Conservation (phyloP, 75 land plant species). For the Pinus taeda region DNA sequence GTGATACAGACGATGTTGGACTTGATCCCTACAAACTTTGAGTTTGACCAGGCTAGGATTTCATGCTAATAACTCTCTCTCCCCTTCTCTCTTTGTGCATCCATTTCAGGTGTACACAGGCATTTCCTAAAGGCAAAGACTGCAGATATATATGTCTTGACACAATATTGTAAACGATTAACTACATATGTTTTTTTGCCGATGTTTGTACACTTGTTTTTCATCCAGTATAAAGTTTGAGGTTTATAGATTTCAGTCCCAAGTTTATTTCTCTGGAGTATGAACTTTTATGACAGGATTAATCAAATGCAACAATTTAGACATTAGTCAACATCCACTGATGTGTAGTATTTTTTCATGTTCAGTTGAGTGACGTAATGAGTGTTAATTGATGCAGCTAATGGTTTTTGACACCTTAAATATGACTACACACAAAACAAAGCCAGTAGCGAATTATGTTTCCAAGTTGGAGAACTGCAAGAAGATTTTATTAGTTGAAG, state of each 20-base stretch:
- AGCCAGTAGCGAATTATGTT: constrained; percentile 64
- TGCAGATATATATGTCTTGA: no score
- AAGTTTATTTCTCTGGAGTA: not conserved
- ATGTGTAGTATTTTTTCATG: not conserved
- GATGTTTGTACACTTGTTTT: not conserved
- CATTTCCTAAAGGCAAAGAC: no score
- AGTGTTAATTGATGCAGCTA: constrained; percentile 46
- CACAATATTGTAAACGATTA: no score
- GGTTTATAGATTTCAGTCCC: not conserved
- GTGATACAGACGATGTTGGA: no score
- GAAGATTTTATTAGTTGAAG: constrained; percentile 90
- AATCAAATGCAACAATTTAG: not conserved
- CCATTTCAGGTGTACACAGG: no score
- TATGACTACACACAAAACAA: constrained; percentile 74
- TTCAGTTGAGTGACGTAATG: not conserved
- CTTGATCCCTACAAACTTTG: no score
- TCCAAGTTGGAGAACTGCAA: constrained; percentile 64
- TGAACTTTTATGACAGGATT: not conserved
- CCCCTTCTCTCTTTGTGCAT: no score
- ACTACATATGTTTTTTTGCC: no score
- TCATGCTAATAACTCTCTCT: no score
- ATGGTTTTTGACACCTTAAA: constrained; percentile 76
- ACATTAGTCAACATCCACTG: not conserved
- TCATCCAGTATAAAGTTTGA: not conserved
- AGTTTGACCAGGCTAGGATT: no score